These are phyloP conservation scores for Amanita rubescens DNA, from an alignment of 768 basidiomycete species.

Conservation along the genomic window DNA sequence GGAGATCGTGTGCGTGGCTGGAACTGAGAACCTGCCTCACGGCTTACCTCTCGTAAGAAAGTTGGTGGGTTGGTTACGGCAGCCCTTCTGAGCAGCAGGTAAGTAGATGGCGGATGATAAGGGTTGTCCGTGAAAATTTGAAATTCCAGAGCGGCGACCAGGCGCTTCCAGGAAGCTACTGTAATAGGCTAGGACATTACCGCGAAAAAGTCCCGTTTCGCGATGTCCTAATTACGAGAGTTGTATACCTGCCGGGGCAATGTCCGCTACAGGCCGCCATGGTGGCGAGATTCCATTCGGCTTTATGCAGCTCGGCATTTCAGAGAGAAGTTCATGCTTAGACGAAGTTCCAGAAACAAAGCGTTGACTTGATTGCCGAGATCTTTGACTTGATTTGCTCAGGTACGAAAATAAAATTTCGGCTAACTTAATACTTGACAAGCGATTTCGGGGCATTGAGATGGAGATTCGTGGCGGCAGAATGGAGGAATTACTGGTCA, in stretches of 20 bases:
- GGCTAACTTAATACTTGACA: neutral
- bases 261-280: neutral
- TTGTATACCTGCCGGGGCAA: neutral
- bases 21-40: neutral
- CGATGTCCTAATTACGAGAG: neutral
- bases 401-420: neutral
- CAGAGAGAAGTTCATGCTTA: neutral
- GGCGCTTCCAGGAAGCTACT: constrained; percentile 3
- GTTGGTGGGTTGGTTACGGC: constrained; percentile 6
- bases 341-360: neutral
- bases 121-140: constrained; percentile 5
- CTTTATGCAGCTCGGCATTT: neutral
- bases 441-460: neutral
- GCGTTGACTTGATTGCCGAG: constrained; percentile 1
- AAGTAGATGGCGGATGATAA: neutral
- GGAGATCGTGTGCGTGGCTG: neutral
- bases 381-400: neutral
- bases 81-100: neutral
- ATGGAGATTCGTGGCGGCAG: neutral
- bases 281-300: neutral
- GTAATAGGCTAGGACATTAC: constrained; percentile 2
- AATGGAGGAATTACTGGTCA: neutral
- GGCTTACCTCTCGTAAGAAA: neutral
- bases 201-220: constrained; percentile 6
- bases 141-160: constrained; percentile 6